A percentile compares a stretch with the other conserved stretches of the same genome.
phyloP scores from a whole-genome alignment of 306 rosid genomes.

The Cicer judaicum region DNA sequence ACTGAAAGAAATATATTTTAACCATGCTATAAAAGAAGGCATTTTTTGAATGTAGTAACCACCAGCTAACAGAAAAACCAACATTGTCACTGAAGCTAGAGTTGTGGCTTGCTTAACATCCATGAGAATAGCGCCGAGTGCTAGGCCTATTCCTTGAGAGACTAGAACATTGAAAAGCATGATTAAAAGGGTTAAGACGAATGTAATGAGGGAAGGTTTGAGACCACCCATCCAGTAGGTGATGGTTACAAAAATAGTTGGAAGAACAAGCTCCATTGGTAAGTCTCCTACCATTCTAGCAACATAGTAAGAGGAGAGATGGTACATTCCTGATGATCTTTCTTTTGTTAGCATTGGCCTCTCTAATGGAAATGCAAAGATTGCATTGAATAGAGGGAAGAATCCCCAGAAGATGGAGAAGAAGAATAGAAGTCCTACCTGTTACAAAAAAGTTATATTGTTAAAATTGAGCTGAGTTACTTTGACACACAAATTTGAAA shows the following conservation, averaged over 20 bases:
- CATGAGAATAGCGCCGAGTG: conserved; percentile 89
- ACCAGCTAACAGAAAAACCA: conserved; percentile 78
- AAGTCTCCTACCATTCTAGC: conserved; percentile 78
- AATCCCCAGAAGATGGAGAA: conserved; percentile 94
- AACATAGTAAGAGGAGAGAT: conserved; percentile 82
- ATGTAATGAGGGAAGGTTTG: conserved; percentile 68
- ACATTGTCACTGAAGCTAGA: conserved; percentile 80
- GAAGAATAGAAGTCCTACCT: conserved; percentile 92
- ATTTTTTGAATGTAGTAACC: conserved; percentile 87
- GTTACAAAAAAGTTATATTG: conserved; percentile 36
- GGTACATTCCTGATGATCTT: conserved; percentile 89
- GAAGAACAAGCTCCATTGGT: conserved; percentile 93
- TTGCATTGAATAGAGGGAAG: conserved; percentile 85
- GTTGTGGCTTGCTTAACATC: conserved; percentile 87
- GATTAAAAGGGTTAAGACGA: conserved; percentile 67
- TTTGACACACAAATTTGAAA: too few species aligned
- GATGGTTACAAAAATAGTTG: conserved; percentile 70
- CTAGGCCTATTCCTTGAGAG: conserved; percentile 89
- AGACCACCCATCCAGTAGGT: conserved; percentile 94
- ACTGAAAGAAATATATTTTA: conserved; percentile 80
- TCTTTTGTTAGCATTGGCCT: conserved; percentile 83
- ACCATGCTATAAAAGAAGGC: conserved; percentile 84
- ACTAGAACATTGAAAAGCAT: conserved; percentile 78
- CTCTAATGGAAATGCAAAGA: conserved; percentile 80
- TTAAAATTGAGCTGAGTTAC: not conserved